phyloP scores from a whole-genome alignment of 495 filamentous ascomycete genomes.

The Hypoxylon trugodes region DNA sequence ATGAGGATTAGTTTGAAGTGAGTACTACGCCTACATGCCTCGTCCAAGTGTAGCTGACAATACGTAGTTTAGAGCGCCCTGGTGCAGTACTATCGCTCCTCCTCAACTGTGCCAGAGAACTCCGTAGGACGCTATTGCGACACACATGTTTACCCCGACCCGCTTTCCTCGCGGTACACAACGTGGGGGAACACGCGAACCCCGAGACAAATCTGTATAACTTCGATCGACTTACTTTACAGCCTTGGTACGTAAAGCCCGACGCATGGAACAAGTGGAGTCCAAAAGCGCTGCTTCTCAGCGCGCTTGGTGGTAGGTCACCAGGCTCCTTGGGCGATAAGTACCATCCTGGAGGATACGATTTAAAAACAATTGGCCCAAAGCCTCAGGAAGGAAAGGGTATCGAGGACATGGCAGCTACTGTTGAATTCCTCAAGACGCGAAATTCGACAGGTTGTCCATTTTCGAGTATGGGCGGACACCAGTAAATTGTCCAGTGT shows the following conservation, averaged over 20 bases:
- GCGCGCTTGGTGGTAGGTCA: background rate
- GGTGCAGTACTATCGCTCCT: background rate
- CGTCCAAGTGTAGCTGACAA: too few species aligned
- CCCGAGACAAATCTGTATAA: background rate
- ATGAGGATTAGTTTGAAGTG: background rate
- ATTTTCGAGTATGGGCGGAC: too few species aligned
- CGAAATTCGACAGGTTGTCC: background rate
- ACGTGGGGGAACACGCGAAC: background rate
- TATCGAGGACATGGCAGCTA: background rate
- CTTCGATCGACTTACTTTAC: background rate
- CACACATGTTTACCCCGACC: background rate
- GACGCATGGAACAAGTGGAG: background rate
- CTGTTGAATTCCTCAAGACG: background rate
- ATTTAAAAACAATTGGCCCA: slow-evolving; percentile 3
- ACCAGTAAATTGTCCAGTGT: too few species aligned
- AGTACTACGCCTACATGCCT: too few species aligned
- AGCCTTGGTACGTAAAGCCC: background rate
- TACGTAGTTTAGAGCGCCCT: background rate
- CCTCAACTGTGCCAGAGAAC: background rate
- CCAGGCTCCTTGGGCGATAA: background rate
- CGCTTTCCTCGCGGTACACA: background rate
- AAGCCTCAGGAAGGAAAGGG: background rate
- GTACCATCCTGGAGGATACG: background rate
- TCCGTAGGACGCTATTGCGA: background rate
- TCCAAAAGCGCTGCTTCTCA: background rate